Evolutionary conservation across 179 eudicot genomes (phyloP), one percentile per base, ranked within the genome.

Genomic region (Corrigiola litoralis): DNA sequence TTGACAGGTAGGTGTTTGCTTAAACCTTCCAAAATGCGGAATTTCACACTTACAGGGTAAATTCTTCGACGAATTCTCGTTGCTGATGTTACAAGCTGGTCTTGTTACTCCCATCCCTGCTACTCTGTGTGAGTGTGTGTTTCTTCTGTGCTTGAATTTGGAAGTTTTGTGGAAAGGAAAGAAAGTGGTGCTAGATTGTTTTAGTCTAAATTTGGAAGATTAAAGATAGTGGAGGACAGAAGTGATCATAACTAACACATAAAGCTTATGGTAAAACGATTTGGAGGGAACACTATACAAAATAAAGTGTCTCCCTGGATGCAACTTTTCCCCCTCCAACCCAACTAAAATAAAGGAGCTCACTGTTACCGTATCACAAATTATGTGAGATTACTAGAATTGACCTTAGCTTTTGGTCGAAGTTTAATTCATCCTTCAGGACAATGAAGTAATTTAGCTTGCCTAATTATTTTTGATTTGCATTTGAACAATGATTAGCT

Each of bases 241-340:
- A 31, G 65, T 79, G 73, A 80, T 80, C 53, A 80, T 79, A 45
- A 66, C 40, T 50, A 75, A 80, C 61, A 46, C 67, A 75, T 76
- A 78, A 82, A 81, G 76, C 63, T 12, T 14, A 12, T 13, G 55
- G 72, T 49, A 68, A 21, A 76, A 79, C 63, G 72, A 54, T 34
- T 11, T 51, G 85, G 92, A 79, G 95, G 96, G 90, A 86, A 80
- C 41, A 50, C 58, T 63, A 80, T 77, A 74, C 86, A 83, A 87
- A 87, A 7, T 82, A 85, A 87, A 85, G 95, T 76, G 72, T 49
- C 64, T 52, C 60, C 42, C 52, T 65, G 57, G 57, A 58, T 71
- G 27, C 63, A 52, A 64, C 75, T 58, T 62, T 70, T 65, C 36
- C 66, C 65, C 67, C 46, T 56, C 56, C 37, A 44, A 66, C 38